phyloP scores from a whole-genome alignment of 2,329 filamentous ascomycete species.

The Hypomyces rosellus region DNA sequence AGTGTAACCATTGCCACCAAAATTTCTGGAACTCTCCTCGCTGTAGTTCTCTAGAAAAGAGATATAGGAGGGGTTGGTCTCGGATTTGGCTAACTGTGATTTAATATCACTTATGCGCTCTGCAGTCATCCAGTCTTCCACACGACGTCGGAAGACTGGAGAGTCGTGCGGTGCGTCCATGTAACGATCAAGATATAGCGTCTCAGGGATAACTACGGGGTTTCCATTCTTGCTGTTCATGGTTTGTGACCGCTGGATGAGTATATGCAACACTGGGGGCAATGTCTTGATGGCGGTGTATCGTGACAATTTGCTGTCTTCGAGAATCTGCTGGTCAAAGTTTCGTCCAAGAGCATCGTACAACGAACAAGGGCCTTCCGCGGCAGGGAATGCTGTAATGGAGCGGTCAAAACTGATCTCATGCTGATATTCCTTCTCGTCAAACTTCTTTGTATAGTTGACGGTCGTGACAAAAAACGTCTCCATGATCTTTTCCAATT shows the following conservation, averaged over 20 bases:
- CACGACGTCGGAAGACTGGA: conserved; percentile 56
- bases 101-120: conserved; percentile 53
- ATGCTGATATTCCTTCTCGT: conserved; percentile 33
- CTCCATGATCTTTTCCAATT: conserved; percentile 73
- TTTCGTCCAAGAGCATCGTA: conserved; percentile 80
- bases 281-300: conserved; percentile 69
- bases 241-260: conserved; percentile 76
- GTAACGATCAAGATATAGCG: conserved; percentile 82
- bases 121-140: conserved; percentile 70
- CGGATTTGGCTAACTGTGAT: conserved; percentile 25
- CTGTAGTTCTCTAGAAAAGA: conserved; percentile 23
- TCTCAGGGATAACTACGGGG: conserved; percentile 71
- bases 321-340: conserved; percentile 73
- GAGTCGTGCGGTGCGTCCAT: conserved; percentile 61
- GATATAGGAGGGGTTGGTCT: conserved; percentile 20
- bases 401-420: conserved; percentile 54
- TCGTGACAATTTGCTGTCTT: conserved; percentile 53
- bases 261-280: conserved; percentile 81
- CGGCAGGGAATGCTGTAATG: conserved; percentile 54
- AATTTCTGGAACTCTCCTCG: conserved; percentile 1
- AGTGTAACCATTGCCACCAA: conserved; percentile 3
- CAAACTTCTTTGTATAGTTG: conserved; percentile 51
- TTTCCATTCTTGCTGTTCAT: conserved; percentile 70
- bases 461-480: conserved; percentile 58
- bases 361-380: conserved; percentile 51